Conservation (phyloP, 1,284 basidiomycete genomes). For the Boletus smithii region DNA sequence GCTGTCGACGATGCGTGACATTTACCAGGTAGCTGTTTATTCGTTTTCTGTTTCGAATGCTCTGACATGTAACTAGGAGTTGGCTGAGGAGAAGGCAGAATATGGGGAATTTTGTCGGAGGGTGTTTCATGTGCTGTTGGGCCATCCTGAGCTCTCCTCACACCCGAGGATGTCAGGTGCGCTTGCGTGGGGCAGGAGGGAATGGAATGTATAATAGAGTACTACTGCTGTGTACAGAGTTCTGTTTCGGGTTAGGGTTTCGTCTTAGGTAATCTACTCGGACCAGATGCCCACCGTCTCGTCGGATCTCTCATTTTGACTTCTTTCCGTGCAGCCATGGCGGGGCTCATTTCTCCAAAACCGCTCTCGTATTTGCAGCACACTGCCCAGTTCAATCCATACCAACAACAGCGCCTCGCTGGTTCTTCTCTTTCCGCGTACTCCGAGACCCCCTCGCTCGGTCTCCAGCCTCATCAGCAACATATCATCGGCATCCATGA, state of each 20-base stretch:
- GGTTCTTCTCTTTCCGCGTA: slow-evolving; percentile 37
- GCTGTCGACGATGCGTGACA: slow-evolving; percentile 33
- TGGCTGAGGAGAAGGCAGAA: slow-evolving; percentile 12
- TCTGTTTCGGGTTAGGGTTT: slow-evolving; percentile 36
- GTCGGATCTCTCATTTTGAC: slow-evolving; percentile 11
- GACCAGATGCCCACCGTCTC: not conserved
- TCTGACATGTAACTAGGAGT: slow-evolving; percentile 9
- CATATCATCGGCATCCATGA: slow-evolving; percentile 46
- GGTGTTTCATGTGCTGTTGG: slow-evolving; percentile 16
- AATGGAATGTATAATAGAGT: not conserved
- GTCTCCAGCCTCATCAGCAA: slow-evolving; percentile 50
- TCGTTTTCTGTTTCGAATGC: not conserved
- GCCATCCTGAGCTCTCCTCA: slow-evolving; percentile 18
- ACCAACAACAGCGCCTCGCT: slow-evolving; percentile 40
- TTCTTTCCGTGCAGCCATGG: slow-evolving; percentile 42
- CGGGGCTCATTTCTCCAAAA: slow-evolving; percentile 56
- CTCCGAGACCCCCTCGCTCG: slow-evolving; percentile 50
- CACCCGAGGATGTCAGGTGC: slow-evolving; percentile 26
- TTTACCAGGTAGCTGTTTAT: slow-evolving; percentile 21
- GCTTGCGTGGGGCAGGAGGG: slow-evolving; percentile 21
- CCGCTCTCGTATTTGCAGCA: slow-evolving; percentile 63
- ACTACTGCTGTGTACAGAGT: no score
- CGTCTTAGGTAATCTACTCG: slow-evolving; percentile 24
- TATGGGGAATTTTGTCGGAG: slow-evolving; percentile 27
- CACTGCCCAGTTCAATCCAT: slow-evolving; percentile 49